Evolutionary conservation across 371 early-diverging fungal genomes (phyloP).

Genomic region (Amoeboradix gromovi): DNA sequence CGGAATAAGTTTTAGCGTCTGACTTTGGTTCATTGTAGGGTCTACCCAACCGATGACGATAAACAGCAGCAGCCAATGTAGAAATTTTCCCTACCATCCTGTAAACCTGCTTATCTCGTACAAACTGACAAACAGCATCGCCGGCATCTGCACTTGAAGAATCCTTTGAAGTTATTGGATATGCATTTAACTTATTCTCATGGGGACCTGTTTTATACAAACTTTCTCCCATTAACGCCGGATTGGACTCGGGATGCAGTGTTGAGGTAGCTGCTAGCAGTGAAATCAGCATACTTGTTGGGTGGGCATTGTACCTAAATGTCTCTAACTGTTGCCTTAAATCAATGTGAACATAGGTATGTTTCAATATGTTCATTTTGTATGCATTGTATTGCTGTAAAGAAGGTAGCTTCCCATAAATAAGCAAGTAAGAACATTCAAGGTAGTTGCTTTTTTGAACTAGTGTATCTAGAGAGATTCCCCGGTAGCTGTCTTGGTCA

Average conservation of each 20-base stretch:
- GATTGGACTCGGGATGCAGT: constrained; percentile 31
- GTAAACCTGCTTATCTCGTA: constrained; percentile 19
- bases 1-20: constrained; percentile 12
- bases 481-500: constrained; percentile 26
- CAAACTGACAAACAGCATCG: background rate
- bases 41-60: constrained; percentile 19
- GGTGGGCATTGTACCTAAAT: constrained; percentile 31
- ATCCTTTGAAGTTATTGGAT: too few species aligned
- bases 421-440: constrained; percentile 18
- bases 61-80: constrained; percentile 24
- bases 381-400: constrained; percentile 8
- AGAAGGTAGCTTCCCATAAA: constrained; percentile 17
- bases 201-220: too few species aligned
- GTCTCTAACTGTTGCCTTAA: constrained; percentile 15
- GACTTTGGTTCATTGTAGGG: constrained; percentile 19
- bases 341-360: constrained; percentile 23
- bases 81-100: constrained; percentile 29
- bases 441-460: constrained; percentile 16
- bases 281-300: constrained; percentile 25
- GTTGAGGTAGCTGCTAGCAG: constrained; percentile 24
- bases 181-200: too few species aligned
- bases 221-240: constrained; percentile 17
- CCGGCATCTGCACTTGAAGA: constrained; percentile 4
- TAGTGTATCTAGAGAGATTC: constrained; percentile 16
- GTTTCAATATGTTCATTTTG: constrained; percentile 16